Conservation (phyloP, 2,329 filamentous ascomycete species). For the Bipolaris gigantea region DNA sequence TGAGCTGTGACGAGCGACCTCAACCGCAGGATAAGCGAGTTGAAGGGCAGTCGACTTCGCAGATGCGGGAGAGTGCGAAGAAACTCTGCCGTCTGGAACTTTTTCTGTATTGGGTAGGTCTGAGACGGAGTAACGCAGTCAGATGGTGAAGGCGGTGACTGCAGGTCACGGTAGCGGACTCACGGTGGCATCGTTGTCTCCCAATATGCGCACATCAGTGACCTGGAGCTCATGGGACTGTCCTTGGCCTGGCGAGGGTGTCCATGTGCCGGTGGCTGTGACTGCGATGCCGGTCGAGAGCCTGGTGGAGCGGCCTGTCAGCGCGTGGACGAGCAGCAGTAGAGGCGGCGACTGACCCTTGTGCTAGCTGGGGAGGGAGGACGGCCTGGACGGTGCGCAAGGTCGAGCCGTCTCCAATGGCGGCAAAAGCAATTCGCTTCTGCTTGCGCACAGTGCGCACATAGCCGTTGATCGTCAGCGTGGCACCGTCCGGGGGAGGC, state of each 20-base stretch:
- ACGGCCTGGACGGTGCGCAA: slow-evolving; percentile 78
- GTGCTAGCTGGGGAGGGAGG: slow-evolving; percentile 69
- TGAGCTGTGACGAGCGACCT: slow-evolving; percentile 77
- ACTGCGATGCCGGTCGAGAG: slow-evolving; percentile 82
- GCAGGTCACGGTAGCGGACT: slow-evolving; percentile 37
- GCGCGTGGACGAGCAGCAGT: slow-evolving; percentile 7
- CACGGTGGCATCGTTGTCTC: slow-evolving; percentile 78
- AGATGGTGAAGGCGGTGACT: slow-evolving; percentile 14
- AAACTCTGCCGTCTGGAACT: slow-evolving; percentile 88
- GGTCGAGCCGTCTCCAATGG: slow-evolving; percentile 85
- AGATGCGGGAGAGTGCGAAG: slow-evolving; percentile 87
- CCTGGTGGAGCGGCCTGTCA: slow-evolving; percentile 51
- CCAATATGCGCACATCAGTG: slow-evolving; percentile 68
- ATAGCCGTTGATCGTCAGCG: slow-evolving; percentile 67
- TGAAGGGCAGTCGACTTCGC: slow-evolving; percentile 76
- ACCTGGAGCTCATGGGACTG: slow-evolving; percentile 84
- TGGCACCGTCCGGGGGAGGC: slow-evolving; percentile 40
- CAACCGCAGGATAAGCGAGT: slow-evolving; percentile 77
- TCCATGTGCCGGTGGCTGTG: slow-evolving; percentile 76
- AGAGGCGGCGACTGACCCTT: slow-evolving; percentile 61
- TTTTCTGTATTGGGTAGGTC: slow-evolving; percentile 94
- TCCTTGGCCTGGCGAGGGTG: slow-evolving; percentile 65
- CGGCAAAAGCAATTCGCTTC: slow-evolving; percentile 80
- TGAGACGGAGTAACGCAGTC: slow-evolving; percentile 46
- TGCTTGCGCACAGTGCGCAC: slow-evolving; percentile 84